These are phyloP conservation scores for Ceriops zippeliana DNA, from an alignment of 345 rosid genomes.

Conservation along the genomic window DNA sequence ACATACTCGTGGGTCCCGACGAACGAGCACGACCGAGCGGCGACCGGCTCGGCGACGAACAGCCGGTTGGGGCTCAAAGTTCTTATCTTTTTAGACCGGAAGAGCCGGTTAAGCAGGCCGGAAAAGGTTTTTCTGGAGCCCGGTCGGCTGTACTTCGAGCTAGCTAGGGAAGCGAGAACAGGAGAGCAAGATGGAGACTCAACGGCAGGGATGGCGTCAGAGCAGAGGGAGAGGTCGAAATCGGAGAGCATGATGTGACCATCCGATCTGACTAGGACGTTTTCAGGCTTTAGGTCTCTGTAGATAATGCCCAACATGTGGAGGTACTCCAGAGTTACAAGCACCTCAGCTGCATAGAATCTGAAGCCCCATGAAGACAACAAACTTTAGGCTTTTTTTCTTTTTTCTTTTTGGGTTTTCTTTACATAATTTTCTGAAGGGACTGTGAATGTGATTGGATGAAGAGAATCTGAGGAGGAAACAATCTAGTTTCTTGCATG, in stretches of 20 bases:
- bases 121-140: conserved; percentile 31
- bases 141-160: conserved; percentile 21
- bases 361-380: conserved; percentile 25
- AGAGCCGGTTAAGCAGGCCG: conserved; percentile 46
- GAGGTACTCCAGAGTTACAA: conserved; percentile 89
- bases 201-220: conserved; percentile 77
- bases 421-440: background rate
- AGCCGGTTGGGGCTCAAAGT: conserved; percentile 43
- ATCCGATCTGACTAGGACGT: conserved; percentile 80
- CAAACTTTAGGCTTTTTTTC: background rate
- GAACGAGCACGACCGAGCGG: conserved; percentile 80
- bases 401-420: background rate
- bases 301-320: conserved; percentile 94
- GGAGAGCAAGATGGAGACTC: conserved; percentile 61
- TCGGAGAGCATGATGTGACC: conserved; percentile 99
- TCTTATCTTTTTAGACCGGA: conserved; percentile 62
- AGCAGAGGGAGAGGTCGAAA: conserved; percentile 80
- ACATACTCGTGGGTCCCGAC: conserved; percentile 98
- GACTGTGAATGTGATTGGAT: too few relatives aligned
- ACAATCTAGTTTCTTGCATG: conserved; percentile 16
- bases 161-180: conserved; percentile 26
- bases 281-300: conserved; percentile 95
- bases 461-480: too few relatives aligned
- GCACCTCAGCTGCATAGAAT: conserved; percentile 88
- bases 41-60: conserved; percentile 91